Evolutionary conservation across 2,329 filamentous ascomycete species (phyloP), one percentile per base, ranked within the genome.

Genomic region (Cadophora sp.): DNA sequence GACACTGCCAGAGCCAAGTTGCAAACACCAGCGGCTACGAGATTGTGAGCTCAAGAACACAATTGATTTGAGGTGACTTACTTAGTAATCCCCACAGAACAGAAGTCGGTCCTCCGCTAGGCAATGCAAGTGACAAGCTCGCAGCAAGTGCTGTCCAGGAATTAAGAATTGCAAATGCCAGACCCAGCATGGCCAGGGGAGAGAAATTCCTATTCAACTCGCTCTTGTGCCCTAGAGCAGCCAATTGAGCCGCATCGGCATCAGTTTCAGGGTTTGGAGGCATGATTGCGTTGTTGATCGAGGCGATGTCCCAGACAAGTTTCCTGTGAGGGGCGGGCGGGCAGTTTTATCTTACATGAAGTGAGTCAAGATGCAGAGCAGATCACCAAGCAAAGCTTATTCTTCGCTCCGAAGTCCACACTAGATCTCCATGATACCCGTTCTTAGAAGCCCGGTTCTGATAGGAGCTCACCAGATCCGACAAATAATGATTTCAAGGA

Each of bases 1-100:
- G 84, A 84, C 64, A 86, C 84, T 4, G 85, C 86, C 8, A 88
- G 84, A 6, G 81, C 80, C n/a, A 88, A 75, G 6, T 84, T 83
- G 40, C 84, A 79, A 4, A 85, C 55, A 67, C 84, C 84, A 85
- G 87, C 69, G 86, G 84, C 1, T 85, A 82, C 1, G 84, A 82
- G 24, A 1, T 84, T 84, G 19, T 85, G 84, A 46, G 82, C 81
- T 50, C 80, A 27, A 80, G 9, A 84, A 81, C 6, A 83, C 84
- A 27, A 26, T 62, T 24, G 22, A 50, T 5, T 34, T 19, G 22
- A 55, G 34, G 8, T 34, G 11, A 68, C 71, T 84, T 64, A 87
- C 81, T 4, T 83, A 84, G 62, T 82, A 91, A 79, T 3, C 91
- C 92, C 91, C 92, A 94, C 67, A 94, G 85, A 50, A 94, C 89